Conservation (phyloP, 768 basidiomycete species). For the Pleurotus djamor region DNA sequence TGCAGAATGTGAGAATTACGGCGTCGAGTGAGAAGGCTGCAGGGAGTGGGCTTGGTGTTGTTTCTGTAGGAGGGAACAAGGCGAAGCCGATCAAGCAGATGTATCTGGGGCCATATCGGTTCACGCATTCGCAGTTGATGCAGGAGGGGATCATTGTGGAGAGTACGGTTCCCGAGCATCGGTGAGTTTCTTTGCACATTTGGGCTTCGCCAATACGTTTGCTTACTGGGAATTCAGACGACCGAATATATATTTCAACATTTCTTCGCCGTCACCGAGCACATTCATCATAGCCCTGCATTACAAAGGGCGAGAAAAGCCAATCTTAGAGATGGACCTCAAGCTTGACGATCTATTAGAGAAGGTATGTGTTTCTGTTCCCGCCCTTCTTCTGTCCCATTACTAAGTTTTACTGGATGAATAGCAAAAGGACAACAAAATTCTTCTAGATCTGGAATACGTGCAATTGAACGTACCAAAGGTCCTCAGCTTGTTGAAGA, state of each 20-base stretch:
- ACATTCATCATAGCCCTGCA: slow-evolving; percentile 98
- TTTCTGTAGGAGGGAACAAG: slow-evolving; percentile 95
- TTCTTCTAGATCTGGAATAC: slow-evolving; percentile 93
- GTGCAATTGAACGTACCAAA: slow-evolving; percentile 96
- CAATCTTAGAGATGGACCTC: slow-evolving; percentile 98
- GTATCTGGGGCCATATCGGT: slow-evolving; percentile 92
- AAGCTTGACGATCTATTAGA: slow-evolving; percentile 97
- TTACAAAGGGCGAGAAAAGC: slow-evolving; percentile 99
- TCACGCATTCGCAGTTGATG: slow-evolving; percentile 96
- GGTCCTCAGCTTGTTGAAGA: slow-evolving; percentile 87
- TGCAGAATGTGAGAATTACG: slow-evolving; percentile 95
- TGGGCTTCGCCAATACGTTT: neutral
- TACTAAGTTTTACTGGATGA: slow-evolving; percentile 5
- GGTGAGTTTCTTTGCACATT: slow-evolving; percentile 44
- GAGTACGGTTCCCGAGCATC: slow-evolving; percentile 97
- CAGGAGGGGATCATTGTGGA: slow-evolving; percentile 99
- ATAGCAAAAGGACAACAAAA: slow-evolving; percentile 98
- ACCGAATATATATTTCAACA: slow-evolving; percentile 98
- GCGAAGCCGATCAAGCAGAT: slow-evolving; percentile 87
- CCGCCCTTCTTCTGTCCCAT: slow-evolving; percentile 4
- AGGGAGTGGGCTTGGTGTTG: slow-evolving; percentile 87
- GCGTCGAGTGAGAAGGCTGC: slow-evolving; percentile 85
- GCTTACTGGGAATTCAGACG: slow-evolving; percentile 48
- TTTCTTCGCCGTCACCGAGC: slow-evolving; percentile 94
- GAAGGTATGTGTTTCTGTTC: slow-evolving; percentile 60